Percentiles rank a stretch among this genome's conserved stretches.
These are phyloP conservation scores for Metarhizium guizhouense DNA, from an alignment of 2,329 filamentous ascomycete species.

Conservation along the genomic window DNA sequence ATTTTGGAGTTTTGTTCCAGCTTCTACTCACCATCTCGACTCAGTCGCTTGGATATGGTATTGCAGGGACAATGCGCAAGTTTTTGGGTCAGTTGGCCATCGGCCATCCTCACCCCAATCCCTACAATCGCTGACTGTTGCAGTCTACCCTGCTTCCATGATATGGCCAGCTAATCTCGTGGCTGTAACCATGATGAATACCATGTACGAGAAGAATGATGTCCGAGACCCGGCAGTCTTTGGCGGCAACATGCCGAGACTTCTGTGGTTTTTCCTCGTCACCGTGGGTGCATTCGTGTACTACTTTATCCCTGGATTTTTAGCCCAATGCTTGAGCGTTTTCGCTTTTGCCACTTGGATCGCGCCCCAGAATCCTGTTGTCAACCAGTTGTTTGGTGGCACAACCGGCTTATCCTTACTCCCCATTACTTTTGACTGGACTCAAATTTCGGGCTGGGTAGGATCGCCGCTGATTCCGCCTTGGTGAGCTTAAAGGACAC, in stretches of 20 bases:
- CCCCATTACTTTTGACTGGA: conserved; percentile 71
- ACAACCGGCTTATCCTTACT: conserved; percentile 57
- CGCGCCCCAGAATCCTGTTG: conserved; percentile 54
- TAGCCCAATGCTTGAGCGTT: conserved; percentile 60
- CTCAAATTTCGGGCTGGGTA: conserved; percentile 59
- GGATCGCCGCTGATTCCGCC: conserved; percentile 61
- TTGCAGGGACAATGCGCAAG: conserved; percentile 58
- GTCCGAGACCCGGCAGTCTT: conserved; percentile 40
- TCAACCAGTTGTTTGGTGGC: conserved; percentile 69
- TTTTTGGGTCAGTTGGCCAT: conserved; percentile 42
- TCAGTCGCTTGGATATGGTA: conserved; percentile 60
- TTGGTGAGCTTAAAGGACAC: conserved; percentile 35
- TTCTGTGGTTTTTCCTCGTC: conserved; percentile 53
- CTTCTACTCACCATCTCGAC: conserved; percentile 58
- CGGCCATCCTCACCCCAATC: background rate
- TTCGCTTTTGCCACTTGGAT: conserved; percentile 69
- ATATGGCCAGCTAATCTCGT: conserved; percentile 66
- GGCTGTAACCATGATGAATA: conserved; percentile 58
- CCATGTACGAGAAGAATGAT: conserved; percentile 57
- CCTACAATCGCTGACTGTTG: conserved; percentile 6
- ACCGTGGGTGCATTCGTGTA: conserved; percentile 51
- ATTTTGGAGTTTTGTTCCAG: conserved; percentile 59
- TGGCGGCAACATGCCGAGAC: conserved; percentile 58
- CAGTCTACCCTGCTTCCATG: conserved; percentile 59
- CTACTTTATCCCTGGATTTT: conserved; percentile 61